Evolutionary conservation across 805 yeast species (phyloP).

Genomic region (Hermanozyma aechmeae): DNA sequence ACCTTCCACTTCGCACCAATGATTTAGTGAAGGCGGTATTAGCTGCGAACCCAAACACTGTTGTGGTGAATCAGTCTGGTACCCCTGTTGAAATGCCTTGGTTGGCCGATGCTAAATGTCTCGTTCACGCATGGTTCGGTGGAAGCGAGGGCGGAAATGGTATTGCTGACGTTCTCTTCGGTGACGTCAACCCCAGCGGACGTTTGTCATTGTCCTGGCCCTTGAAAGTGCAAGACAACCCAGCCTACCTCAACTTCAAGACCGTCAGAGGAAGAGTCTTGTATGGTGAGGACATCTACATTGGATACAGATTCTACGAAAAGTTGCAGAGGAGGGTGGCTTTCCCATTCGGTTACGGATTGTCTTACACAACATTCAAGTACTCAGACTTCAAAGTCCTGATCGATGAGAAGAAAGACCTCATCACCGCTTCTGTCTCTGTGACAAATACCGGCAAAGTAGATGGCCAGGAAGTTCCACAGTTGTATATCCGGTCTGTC

Average conservation of each 20-base stretch:
- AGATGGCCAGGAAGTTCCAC: slow-evolving; percentile 48
- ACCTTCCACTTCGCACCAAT: slow-evolving; percentile 40
- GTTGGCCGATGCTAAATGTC: slow-evolving; percentile 29
- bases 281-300: slow-evolving; percentile 60
- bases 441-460: slow-evolving; percentile 40
- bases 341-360: slow-evolving; percentile 57
- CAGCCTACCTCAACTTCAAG: slow-evolving; percentile 43
- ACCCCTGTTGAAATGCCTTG: slow-evolving; percentile 56
- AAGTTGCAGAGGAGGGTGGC: slow-evolving; percentile 36
- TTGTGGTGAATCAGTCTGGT: slow-evolving; percentile 51
- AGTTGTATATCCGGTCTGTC: slow-evolving; percentile 37
- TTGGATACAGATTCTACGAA: slow-evolving; percentile 57
- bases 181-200: slow-evolving; percentile 54
- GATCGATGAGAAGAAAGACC: slow-evolving; percentile 13
- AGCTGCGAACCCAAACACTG: slow-evolving; percentile 40
- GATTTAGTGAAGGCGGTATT: slow-evolving; percentile 36
- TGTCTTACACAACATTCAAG: slow-evolving; percentile 48
- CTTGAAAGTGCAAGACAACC: slow-evolving; percentile 40
- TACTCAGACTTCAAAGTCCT: slow-evolving; percentile 26
- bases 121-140: slow-evolving; percentile 48
- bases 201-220: slow-evolving; percentile 52
- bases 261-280: slow-evolving; percentile 43
- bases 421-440: slow-evolving; percentile 22
- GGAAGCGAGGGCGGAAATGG: slow-evolving; percentile 53
- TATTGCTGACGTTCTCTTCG: slow-evolving; percentile 51